Conservation (phyloP, 257 asterid species). For the Penstemon davidsonii region DNA sequence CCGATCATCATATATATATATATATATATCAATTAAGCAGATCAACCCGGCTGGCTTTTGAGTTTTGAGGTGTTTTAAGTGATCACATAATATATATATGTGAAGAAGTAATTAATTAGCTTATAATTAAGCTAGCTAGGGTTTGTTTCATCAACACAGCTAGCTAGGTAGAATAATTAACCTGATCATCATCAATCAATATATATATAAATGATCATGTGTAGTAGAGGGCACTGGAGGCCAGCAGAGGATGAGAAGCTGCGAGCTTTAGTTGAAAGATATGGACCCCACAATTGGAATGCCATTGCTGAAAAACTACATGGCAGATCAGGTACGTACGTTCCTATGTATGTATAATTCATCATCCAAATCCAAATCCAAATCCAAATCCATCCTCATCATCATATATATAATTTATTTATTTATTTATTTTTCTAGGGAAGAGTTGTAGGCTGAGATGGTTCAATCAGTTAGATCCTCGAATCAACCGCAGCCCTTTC, state of each 20-base stretch:
- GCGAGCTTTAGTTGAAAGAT: slow-evolving; percentile 64
- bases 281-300: slow-evolving; percentile 98
- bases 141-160: slow-evolving; percentile 2
- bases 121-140: slow-evolving; percentile 12
- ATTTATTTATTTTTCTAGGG: slow-evolving; percentile 35
- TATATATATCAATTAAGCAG: too few species aligned
- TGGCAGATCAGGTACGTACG: slow-evolving; percentile 64
- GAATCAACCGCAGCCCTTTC: slow-evolving; percentile 78
- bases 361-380: too few species aligned
- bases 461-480: slow-evolving; percentile 91
- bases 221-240: slow-evolving; percentile 97
- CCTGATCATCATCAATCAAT: neutral
- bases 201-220: slow-evolving; percentile 26
- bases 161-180: too few species aligned
- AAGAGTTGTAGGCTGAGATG: slow-evolving; percentile 94
- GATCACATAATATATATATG: neutral
- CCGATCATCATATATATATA: neutral
- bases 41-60: too few species aligned
- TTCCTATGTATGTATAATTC: too few species aligned
- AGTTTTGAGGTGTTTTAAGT: too few species aligned
- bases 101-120: neutral
- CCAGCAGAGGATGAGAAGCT: slow-evolving; percentile 92
- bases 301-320: slow-evolving; percentile 84
- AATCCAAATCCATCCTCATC: too few species aligned
- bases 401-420: too few species aligned